Conservation (phyloP, 495 filamentous ascomycete species). For the Aspergillus kassunensis region DNA sequence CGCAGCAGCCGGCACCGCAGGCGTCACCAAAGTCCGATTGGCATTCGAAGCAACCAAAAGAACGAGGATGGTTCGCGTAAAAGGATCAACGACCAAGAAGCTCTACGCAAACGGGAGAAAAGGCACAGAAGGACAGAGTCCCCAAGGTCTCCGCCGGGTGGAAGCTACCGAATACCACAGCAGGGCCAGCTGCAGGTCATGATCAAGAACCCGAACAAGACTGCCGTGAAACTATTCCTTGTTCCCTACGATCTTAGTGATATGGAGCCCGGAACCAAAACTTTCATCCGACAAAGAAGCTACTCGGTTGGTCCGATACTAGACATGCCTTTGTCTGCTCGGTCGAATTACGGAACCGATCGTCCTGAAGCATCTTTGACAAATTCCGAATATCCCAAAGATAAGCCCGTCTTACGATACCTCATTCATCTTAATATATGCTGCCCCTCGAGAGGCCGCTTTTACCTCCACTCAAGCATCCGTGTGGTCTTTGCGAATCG, state of each 20-base stretch:
- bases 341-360: constrained; percentile 48
- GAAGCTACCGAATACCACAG: constrained; percentile 91
- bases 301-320: constrained; percentile 87
- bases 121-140: constrained; percentile 62
- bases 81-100: constrained; percentile 20
- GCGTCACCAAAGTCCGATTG: constrained; percentile 44
- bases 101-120: constrained; percentile 41
- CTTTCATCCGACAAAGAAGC: constrained; percentile 91
- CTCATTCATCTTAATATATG: constrained; percentile 93
- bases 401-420: constrained; percentile 82
- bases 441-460: constrained; percentile 76
- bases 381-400: constrained; percentile 46
- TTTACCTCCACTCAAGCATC: constrained; percentile 86
- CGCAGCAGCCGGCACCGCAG: constrained; percentile 40
- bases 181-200: constrained; percentile 95
- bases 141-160: constrained; percentile 70
- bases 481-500: constrained; percentile 97
- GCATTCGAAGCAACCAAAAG: constrained; percentile 17
- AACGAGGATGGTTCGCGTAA: constrained; percentile 11
- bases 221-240: constrained; percentile 90
- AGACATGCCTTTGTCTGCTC: constrained; percentile 56
- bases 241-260: constrained; percentile 93
- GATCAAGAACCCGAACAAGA: constrained; percentile 95
- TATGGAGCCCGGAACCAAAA: constrained; percentile 94
- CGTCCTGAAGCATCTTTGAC: constrained; percentile 37